Conservation (phyloP, 2,329 filamentous ascomycete genomes). For the Ceratocystis eucalypticola region DNA sequence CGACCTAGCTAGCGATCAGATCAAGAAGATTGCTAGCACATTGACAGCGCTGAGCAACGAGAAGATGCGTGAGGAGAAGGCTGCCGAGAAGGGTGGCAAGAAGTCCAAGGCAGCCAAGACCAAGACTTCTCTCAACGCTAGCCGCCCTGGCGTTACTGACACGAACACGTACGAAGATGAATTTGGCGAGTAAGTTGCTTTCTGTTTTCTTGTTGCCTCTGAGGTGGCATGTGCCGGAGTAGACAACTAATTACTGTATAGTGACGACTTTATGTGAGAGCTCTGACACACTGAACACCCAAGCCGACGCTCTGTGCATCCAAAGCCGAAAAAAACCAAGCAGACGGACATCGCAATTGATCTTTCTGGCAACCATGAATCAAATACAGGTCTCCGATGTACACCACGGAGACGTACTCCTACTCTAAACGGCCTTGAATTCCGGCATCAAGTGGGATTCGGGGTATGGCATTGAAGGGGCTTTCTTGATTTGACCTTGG, state of each 20-base stretch:
- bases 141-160: conserved; percentile 50
- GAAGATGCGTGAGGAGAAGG: conserved; percentile 98
- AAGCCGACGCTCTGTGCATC: conserved; percentile 7
- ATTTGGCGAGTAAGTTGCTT: conserved; percentile 63
- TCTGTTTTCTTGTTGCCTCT: neutral
- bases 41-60: conserved; percentile 89
- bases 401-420: neutral
- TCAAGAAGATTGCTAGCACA: conserved; percentile 85
- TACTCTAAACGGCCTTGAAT: neutral
- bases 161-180: conserved; percentile 56
- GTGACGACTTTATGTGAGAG: conserved; percentile 22
- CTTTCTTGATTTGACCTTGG: neutral
- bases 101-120: conserved; percentile 95
- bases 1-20: conserved; percentile 79
- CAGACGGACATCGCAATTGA: neutral
- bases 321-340: neutral
- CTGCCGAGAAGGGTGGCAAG: conserved; percentile 84
- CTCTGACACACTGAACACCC: neutral
- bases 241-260: conserved; percentile 9
- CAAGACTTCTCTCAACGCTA: conserved; percentile 68
- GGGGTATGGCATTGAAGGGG: neutral
- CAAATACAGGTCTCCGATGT: neutral
- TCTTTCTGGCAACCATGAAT: neutral
- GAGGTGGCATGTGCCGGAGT: neutral
- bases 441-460: no score